Conservation (phyloP, 148 eudicot species). For the Selenicereus undatus region DNA sequence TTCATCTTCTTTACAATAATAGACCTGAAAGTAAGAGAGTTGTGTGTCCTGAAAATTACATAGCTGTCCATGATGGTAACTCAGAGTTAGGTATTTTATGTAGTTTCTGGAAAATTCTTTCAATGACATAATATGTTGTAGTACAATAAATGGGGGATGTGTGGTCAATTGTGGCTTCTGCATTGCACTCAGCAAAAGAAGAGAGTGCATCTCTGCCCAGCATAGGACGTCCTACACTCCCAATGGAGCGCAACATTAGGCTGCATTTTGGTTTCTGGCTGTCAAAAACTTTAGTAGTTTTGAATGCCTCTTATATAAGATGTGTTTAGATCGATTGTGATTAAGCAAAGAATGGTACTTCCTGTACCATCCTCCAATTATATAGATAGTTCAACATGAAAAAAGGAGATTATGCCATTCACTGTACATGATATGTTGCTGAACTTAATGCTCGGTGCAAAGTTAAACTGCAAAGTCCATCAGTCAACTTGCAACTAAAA, state of each 20-base stretch:
- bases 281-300: not conserved
- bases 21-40: slow-evolving; percentile 49
- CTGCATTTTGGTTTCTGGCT: not conserved
- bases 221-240: not conserved
- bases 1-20: slow-evolving; percentile 94
- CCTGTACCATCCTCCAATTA: not conserved
- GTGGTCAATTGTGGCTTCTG: not conserved
- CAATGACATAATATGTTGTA: not conserved
- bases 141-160: not conserved
- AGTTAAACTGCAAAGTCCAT: not conserved
- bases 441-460: not conserved
- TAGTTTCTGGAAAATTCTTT: not conserved
- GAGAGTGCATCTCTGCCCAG: not conserved
- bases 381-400: not conserved
- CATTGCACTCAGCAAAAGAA: not conserved
- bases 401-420: not conserved
- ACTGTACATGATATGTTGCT: not conserved
- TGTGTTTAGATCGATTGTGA: not conserved
- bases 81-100: not conserved
- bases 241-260: not conserved
- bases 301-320: not conserved
- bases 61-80: not conserved
- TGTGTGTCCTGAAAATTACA: not conserved
- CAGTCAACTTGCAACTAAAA: not conserved
- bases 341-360: not conserved